A percentile compares a stretch with the other conserved stretches of the same genome.
These are phyloP conservation scores for Chlamydomonas incerta DNA, from an alignment of 139 green algal genomes.

Conservation along the genomic window DNA sequence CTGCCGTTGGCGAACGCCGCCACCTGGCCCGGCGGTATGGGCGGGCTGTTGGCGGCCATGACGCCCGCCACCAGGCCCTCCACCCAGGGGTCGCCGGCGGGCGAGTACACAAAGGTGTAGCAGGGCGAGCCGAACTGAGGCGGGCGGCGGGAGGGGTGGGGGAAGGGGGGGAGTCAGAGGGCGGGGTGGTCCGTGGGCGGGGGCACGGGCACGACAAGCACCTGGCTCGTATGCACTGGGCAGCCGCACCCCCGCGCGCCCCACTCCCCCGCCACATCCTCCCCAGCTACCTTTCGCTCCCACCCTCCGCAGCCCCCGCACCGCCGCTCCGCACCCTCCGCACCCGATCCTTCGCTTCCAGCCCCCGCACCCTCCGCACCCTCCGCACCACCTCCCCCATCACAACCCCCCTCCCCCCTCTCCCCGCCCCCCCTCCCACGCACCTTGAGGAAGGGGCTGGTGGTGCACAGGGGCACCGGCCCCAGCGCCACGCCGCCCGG, in stretches of 20 bases:
- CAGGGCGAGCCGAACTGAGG: constrained; percentile 41
- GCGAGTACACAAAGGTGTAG: constrained; percentile 50
- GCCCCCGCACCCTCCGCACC: not conserved
- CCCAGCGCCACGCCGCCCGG: not conserved
- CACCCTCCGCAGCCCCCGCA: not conserved
- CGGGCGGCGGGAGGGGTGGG: no score
- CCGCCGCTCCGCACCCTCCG: not conserved
- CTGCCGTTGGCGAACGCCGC: not conserved
- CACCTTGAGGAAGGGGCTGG: constrained; percentile 4
- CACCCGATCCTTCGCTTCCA: not conserved
- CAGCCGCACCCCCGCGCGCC: no score
- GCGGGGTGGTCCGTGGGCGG: no score
- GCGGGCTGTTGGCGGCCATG: constrained; percentile 12
- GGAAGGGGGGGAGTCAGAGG: no score
- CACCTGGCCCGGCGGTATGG: constrained; percentile 23
- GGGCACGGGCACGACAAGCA: no score
- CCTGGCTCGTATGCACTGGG: no score
- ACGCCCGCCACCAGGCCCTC: constrained; percentile 39
- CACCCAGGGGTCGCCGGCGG: constrained; percentile 22
- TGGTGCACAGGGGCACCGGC: constrained; percentile 16
- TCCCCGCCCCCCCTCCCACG: not conserved
- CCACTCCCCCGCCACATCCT: no score
- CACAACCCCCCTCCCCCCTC: not conserved
- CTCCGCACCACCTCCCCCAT: not conserved
- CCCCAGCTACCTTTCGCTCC: not conserved